Base-by-base conservation (phyloP, 2,329 filamentous ascomycete species). In the Furcasterigmium furcatum region DNA sequence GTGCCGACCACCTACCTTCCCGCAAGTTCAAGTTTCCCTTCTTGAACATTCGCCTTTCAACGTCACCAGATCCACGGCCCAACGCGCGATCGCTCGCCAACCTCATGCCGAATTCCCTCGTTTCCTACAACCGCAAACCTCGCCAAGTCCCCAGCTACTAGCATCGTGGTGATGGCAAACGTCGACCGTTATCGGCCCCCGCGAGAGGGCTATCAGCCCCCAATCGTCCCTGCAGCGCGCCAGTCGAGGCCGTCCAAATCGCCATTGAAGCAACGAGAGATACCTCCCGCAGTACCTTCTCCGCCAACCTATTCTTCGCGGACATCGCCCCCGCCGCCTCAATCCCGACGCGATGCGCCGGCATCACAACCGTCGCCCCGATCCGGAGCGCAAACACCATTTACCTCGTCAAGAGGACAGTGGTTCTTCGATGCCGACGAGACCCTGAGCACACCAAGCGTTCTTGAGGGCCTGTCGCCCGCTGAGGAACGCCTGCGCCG, bases 371-470 rank as follows among this genome's bases (percentile, higher is more conserved):
- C 44, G 19, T 46, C 46, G 20, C 24, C 40, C 34, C 36, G 30
- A 19, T 22, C 48, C 5, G 46, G 49, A 10, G 46, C 46, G 21
- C 50, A 51, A 35, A 45, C 38, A 21, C 45, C 50, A 2, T 27
- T 38, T 24, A 58, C 59, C 24, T 63, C 70, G 22, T 64, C 68
- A 41, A 51, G 63, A 9, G 77, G 73, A 51, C 92, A 97, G 75
- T 99, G 94, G 94, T 78, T 89, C 45, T 97, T 96, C 63, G 88
- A 85, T 13, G 77, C 87, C 38, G 84, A 89, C 40, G 94, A 99
- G 68, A 78, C 95, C 21, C 71, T 81, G 44, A 88, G 86, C 60
- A 87, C 90, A 7, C 94, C 94, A 1, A 94, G 89, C 43, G 84
- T 95, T 48, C 68, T 91, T 13, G 88, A 96, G 55, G 92, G 92